Conservation (phyloP, 148 eudicot genomes). For the Oxyria digyna region DNA sequence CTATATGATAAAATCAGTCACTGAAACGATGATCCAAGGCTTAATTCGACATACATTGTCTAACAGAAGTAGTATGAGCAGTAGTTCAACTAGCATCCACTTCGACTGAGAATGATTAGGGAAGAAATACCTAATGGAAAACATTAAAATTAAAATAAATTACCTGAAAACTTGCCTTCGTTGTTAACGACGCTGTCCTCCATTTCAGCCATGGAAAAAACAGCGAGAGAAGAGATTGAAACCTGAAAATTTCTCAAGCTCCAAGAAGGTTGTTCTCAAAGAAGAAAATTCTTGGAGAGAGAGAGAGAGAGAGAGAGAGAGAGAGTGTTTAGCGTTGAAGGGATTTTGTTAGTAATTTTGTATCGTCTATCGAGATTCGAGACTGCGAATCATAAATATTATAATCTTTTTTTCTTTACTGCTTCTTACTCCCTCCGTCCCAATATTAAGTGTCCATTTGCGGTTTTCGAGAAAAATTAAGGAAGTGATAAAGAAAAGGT, state of each 20-base stretch:
- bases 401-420: too few species aligned
- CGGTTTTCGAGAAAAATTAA: too few species aligned
- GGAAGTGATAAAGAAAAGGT: too few species aligned
- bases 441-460: too few species aligned
- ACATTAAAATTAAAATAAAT: neutral
- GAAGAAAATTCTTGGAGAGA: neutral
- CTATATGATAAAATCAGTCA: neutral
- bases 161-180: constrained; percentile 3
- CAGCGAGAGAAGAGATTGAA: neutral
- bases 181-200: neutral
- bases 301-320: neutral
- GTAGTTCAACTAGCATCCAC: neutral
- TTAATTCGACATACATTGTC: constrained; percentile 2
- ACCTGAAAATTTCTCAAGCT: neutral
- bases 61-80: neutral
- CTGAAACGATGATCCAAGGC: neutral
- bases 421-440: too few species aligned
- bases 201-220: neutral
- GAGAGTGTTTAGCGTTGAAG: neutral
- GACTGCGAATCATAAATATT: too few species aligned
- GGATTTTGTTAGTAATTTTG: neutral
- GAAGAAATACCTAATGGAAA: neutral
- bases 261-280: neutral
- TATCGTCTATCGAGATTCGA: too few species aligned
- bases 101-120: neutral